Base-by-base conservation (phyloP, 495 filamentous ascomycete genomes). In the Parachaetomium inaequale region DNA sequence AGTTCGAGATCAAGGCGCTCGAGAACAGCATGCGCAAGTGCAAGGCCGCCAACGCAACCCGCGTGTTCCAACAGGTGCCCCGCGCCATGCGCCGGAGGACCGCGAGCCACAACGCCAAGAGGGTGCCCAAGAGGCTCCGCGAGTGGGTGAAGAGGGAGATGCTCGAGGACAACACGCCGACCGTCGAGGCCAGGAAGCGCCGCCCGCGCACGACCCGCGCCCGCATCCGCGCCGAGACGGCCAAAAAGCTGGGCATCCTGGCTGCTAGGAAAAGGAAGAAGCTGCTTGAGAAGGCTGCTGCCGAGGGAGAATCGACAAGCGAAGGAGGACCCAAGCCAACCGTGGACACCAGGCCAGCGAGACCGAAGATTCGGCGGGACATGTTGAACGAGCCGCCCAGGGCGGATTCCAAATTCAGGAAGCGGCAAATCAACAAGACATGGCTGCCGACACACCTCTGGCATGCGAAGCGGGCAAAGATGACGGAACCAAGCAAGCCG, bases 401-500 rank as follows among this genome's bases (percentile, higher is more conserved):
- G 49, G 78, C 87, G 2, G 81, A 84, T 23, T 81, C 86, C 14
- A 92, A 88, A 63, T 97, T 87, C 66, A 84, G 86, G 62, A 96
- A 92, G 76, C 85, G 94, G 1, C 94, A 98, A 72, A 73, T 85
- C 34, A 82, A 88, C 72, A 98, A 98, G 79, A 88, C 87, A 0
- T 98, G 94, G 94, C 81, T 98, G 4, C 95, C 94, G 3, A 96
- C 94, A 19, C 94, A 98, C 69, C 73, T 96, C 56, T 98, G 86
- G 79, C 94, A 96, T 77, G 88, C 93, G 17, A 98, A 98, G 69
- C 80, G 94, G 47, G 93, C 94, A 7, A 86, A 81, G 58, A 95
- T 98, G 88, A 89, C 90, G 1, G 82, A 84, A 14, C 87, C 89
- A 1, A 86, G 80, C 61, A 81, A 89, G 52, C 87, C 92, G 2